phyloP scores from a whole-genome alignment of 2,329 filamentous ascomycete genomes.

The Amauroascus niger region DNA sequence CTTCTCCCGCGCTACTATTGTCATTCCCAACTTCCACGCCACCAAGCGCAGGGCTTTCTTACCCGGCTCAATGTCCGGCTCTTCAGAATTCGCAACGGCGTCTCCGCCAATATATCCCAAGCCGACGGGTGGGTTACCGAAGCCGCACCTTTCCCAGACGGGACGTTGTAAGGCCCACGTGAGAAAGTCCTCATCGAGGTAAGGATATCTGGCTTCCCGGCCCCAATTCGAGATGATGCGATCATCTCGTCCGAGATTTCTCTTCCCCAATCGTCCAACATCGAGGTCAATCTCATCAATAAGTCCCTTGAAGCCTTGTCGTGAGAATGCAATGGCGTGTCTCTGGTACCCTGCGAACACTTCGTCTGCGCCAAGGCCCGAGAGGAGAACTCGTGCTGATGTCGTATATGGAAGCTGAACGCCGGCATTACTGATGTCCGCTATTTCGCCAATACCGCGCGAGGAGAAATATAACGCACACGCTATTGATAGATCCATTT shows the following conservation, averaged over 20 bases:
- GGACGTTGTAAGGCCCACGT: conserved; percentile 64
- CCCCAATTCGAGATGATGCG: conserved; percentile 83
- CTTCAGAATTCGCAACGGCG: conserved; percentile 20
- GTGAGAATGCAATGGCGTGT: conserved; percentile 65
- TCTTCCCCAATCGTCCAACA: conserved; percentile 71
- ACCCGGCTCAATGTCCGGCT: conserved; percentile 54
- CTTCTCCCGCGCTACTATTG: conserved; percentile 67
- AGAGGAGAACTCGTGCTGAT: conserved; percentile 71
- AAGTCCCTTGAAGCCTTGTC: conserved; percentile 59
- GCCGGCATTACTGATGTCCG: conserved; percentile 23
- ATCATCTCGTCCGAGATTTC: conserved; percentile 93
- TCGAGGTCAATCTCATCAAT: conserved; percentile 77
- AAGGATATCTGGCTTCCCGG: conserved; percentile 82
- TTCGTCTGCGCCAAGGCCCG: conserved; percentile 89
- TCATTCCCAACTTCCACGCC: conserved; percentile 64
- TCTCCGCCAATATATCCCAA: conserved; percentile 11
- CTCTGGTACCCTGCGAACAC: conserved; percentile 88
- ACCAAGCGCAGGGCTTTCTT: conserved; percentile 74
- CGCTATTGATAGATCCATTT: conserved; percentile 96
- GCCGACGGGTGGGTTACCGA: conserved; percentile 42
- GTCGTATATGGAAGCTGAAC: conserved; percentile 48
- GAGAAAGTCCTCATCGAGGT: conserved; percentile 78
- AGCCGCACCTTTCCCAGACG: conserved; percentile 81
- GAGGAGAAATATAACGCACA: conserved; percentile 92
- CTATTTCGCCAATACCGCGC: conserved; percentile 52